Base-by-base conservation (phyloP, 768 basidiomycete species). In the Lepiota brunneoincarnata region DNA sequence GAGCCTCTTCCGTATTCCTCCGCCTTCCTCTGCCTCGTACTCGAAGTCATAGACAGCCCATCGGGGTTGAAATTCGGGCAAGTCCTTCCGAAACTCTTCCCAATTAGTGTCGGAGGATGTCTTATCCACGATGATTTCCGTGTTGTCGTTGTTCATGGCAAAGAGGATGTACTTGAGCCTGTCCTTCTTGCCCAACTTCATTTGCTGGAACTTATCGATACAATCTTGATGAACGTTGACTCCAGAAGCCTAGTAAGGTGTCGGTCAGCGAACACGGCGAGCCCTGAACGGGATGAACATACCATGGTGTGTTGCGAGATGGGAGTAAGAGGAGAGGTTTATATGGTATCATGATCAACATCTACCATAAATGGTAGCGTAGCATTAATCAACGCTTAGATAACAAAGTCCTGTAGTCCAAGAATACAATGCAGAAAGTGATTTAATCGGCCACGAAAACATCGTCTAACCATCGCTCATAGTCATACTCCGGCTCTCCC, bases 21-120 rank as follows among this genome's bases (percentile, higher is more conserved):
- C 87, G 7, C 76, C 86, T 4, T 9, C 31, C 51, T 79, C 84
- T 66, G 79, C 82, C 74, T 87, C 80, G 63, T 79, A 98, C 61
- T 91, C 86, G 58, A 95, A 87, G 69, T 98, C 94, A 64, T 93
- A 96, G 20, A 98, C 80, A n/a, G 89, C 95, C 83, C 85, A 99
- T 72, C 89, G 76, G 65, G 89, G 91, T 57, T 87, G 81, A 24
- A 63, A 63, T 66, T 86, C 81, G 1, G 95, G 93, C 53, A 98
- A 76, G 61, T 86, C 82, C 1, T 35, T 67, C 46, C 92, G 39
- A 67, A 98, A 98, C 0, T 78, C 76, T 0, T 93, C 88, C 70
- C 91, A 98, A 17, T 76, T 66, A 1, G 52, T 14, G 3, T 67
- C 67, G 4, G 64, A 54, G 18, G 84, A 85, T 15, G 71, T 77